Evolutionary conservation across 208 protist genomes (phyloP).

Genomic region (Lotmaria passim): DNA sequence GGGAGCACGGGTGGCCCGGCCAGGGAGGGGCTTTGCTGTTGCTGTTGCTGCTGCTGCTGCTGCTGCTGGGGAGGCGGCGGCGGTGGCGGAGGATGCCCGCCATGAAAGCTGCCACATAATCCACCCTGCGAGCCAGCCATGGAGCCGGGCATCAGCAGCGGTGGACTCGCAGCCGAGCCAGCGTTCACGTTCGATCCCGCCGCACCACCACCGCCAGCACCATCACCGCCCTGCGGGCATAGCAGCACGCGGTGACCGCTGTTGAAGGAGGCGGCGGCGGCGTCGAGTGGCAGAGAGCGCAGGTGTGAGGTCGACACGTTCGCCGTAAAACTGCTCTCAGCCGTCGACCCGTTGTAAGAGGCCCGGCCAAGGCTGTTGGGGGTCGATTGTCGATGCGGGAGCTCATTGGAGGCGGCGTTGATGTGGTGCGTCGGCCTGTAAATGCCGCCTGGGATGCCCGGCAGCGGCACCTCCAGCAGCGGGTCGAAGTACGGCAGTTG

Average conservation of each 20-base stretch:
- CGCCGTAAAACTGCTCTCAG: constrained; percentile 8
- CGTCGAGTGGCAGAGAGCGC: constrained; percentile 1
- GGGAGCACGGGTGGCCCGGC: constrained; percentile 11
- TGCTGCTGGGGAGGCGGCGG: background rate
- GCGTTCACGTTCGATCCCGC: too few relatives aligned
- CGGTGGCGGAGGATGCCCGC: background rate
- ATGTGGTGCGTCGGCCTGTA: constrained; percentile 39
- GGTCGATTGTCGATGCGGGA: constrained; percentile 3
- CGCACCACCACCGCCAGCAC: too few relatives aligned
- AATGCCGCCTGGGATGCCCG: constrained; percentile 26
- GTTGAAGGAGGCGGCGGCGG: constrained; percentile 3
- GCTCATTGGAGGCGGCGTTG: constrained; percentile 29
- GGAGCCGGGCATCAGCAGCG: constrained; percentile 20
- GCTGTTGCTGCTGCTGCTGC: background rate
- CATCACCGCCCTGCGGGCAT: constrained; percentile 13
- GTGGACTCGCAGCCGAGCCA: constrained; percentile 1
- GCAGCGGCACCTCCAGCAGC: constrained; percentile 34
- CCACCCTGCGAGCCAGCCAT: constrained; percentile 6
- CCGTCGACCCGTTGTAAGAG: constrained; percentile 12
- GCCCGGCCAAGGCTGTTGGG: constrained; percentile 15
- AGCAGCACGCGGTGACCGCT: background rate
- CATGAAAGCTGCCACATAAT: background rate
- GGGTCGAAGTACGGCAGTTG: constrained; percentile 32
- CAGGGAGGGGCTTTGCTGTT: background rate
- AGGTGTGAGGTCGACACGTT: constrained; percentile 3